These are phyloP conservation scores for Schwanniomyces polymorphus DNA, from an alignment of 805 yeast genomes.

Conservation along the genomic window DNA sequence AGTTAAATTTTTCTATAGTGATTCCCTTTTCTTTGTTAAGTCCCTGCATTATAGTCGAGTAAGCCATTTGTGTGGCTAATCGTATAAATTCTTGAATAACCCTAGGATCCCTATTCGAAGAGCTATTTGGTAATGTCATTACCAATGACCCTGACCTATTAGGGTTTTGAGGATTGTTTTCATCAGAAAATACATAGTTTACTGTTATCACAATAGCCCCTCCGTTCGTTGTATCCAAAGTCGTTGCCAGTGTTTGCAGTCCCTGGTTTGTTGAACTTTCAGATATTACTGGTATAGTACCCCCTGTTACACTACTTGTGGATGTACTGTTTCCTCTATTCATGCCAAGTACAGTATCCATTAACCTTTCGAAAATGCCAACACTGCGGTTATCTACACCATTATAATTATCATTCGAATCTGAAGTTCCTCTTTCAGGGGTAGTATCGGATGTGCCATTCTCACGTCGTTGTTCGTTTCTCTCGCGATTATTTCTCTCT, in stretches of 20 bases:
- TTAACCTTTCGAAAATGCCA: constrained; percentile 23
- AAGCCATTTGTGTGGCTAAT: constrained; percentile 69
- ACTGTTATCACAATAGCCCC: constrained; percentile 45
- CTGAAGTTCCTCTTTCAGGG: not conserved
- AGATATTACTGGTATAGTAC: not conserved
- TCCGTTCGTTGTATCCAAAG: constrained; percentile 9
- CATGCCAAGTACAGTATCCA: constrained; percentile 19
- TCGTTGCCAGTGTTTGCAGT: constrained; percentile 3
- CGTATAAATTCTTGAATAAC: constrained; percentile 60
- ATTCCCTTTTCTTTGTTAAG: constrained; percentile 53
- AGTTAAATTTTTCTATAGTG: constrained; percentile 50
- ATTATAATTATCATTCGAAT: not conserved
- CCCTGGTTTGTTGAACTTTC: not conserved
- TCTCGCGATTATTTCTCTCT: not conserved
- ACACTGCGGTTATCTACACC: not conserved
- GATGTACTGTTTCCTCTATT: not conserved
- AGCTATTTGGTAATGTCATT: constrained; percentile 66
- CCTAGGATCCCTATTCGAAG: constrained; percentile 58
- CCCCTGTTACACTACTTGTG: not conserved
- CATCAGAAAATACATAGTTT: constrained; percentile 43
- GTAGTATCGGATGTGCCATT: not conserved
- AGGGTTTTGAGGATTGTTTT: constrained; percentile 35
- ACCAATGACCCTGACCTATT: constrained; percentile 58
- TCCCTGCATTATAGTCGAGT: constrained; percentile 57
- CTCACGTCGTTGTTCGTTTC: not conserved